Conservation (phyloP, 1,139 yeast species). For the Kurtzmaniella natalensis region DNA sequence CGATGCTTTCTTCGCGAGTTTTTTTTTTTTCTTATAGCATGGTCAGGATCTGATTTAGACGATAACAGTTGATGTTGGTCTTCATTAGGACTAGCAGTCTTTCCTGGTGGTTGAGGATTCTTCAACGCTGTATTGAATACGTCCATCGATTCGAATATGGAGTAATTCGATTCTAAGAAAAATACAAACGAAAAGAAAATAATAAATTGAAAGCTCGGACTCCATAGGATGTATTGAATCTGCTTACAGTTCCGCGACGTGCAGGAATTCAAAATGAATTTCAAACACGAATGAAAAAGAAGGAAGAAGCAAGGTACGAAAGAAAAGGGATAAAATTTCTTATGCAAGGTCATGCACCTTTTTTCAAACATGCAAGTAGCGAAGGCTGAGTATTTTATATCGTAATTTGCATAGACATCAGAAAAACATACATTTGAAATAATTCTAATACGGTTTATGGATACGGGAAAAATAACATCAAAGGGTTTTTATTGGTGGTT, state of each 20-base stretch:
- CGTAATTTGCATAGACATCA: too few species aligned
- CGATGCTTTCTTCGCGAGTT: conserved; percentile 57
- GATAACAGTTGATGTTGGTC: not conserved
- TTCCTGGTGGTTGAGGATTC: conserved; percentile 30
- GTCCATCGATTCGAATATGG: conserved; percentile 23
- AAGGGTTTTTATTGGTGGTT: too few species aligned
- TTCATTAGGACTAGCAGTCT: conserved; percentile 10
- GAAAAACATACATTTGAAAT: too few species aligned
- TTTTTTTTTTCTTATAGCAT: conserved; percentile 26
- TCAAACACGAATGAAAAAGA: not conserved
- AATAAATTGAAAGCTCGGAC: too few species aligned
- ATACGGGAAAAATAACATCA: too few species aligned
- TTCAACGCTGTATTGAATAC: conserved; percentile 24
- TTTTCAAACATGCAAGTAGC: conserved; percentile 3
- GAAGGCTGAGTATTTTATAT: conserved; percentile 1
- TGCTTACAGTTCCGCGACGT: conserved; percentile 3
- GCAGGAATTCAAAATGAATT: not conserved
- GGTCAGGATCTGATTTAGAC: conserved; percentile 6
- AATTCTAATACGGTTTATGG: too few species aligned
- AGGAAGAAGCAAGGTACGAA: conserved; percentile 3
- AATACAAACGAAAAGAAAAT: not conserved
- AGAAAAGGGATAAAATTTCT: conserved; percentile 2
- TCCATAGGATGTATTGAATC: not conserved
- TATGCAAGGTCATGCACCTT: conserved; percentile 3
- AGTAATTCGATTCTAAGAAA: too few species aligned